These are phyloP conservation scores for Incumbomyces delicatus DNA, from an alignment of 2,329 filamentous ascomycete genomes.

Conservation along the genomic window DNA sequence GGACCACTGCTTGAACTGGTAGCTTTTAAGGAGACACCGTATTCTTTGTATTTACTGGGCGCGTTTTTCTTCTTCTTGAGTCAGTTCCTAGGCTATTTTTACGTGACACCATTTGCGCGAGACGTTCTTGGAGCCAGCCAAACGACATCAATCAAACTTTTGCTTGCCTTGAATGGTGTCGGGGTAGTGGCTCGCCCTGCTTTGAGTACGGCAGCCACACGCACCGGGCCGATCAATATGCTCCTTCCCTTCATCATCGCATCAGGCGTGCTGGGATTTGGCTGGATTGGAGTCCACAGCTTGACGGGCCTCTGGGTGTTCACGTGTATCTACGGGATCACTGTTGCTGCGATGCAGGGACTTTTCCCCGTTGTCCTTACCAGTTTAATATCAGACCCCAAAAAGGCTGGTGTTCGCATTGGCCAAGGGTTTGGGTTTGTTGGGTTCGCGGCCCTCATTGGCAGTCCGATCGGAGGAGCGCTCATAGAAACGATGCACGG, in stretches of 20 bases:
- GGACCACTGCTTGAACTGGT: slow-evolving; percentile 43
- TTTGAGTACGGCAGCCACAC: slow-evolving; percentile 47
- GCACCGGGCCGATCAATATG: slow-evolving; percentile 51
- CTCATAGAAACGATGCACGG: slow-evolving; percentile 39
- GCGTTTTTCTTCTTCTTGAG: slow-evolving; percentile 42
- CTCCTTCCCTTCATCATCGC: slow-evolving; percentile 42
- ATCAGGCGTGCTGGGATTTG: slow-evolving; percentile 37
- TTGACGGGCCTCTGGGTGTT: slow-evolving; percentile 51
- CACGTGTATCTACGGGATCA: slow-evolving; percentile 54
- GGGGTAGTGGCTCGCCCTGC: slow-evolving; percentile 49
- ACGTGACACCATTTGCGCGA: slow-evolving; percentile 33
- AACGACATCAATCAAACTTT: slow-evolving; percentile 45
- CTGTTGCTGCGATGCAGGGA: slow-evolving; percentile 53
- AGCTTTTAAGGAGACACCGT: slow-evolving; percentile 43
- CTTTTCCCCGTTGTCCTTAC: slow-evolving; percentile 56
- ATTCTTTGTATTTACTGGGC: slow-evolving; percentile 33
- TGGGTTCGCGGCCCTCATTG: slow-evolving; percentile 44
- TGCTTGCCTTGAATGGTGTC: slow-evolving; percentile 57
- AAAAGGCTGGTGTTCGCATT: slow-evolving; percentile 47
- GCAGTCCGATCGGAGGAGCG: slow-evolving; percentile 46
- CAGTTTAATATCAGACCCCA: slow-evolving; percentile 42
- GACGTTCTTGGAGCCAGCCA: slow-evolving; percentile 32
- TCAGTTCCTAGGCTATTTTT: slow-evolving; percentile 46
- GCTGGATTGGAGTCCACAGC: slow-evolving; percentile 49
- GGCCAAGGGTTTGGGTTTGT: slow-evolving; percentile 47